Evolutionary conservation across 768 basidiomycete species (phyloP).

Genomic region (Mycena rebaudengoi): DNA sequence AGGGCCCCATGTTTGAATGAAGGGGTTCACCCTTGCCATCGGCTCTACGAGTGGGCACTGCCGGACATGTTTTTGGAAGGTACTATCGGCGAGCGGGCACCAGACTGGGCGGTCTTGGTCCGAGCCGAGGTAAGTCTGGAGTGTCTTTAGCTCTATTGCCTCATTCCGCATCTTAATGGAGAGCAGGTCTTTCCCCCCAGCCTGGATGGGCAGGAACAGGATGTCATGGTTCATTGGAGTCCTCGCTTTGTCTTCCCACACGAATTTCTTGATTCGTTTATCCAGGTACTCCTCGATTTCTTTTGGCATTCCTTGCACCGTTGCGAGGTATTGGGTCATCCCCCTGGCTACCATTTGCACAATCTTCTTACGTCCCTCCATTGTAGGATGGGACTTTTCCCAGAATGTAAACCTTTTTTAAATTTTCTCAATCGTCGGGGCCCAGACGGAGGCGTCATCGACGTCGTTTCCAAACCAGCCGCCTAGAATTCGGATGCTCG

Average conservation of each 20-base stretch:
- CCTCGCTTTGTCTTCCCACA: slow-evolving; percentile 19
- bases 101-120: slow-evolving; percentile 31
- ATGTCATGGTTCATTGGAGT: slow-evolving; percentile 15
- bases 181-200: slow-evolving; percentile 35
- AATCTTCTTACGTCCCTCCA: slow-evolving; percentile 29
- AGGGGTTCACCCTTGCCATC: slow-evolving; percentile 20
- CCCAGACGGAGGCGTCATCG: slow-evolving; percentile 21
- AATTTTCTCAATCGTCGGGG: slow-evolving; percentile 29
- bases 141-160: slow-evolving; percentile 32
- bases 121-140: slow-evolving; percentile 31
- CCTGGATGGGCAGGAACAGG: slow-evolving; percentile 7
- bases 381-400: slow-evolving; percentile 18
- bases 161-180: slow-evolving; percentile 35
- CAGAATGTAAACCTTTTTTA: slow-evolving; percentile 13
- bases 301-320: slow-evolving; percentile 41
- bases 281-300: slow-evolving; percentile 16
- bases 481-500: slow-evolving; percentile 17
- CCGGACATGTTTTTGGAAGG: slow-evolving; percentile 16
- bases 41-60: background rate
- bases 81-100: slow-evolving; percentile 36
- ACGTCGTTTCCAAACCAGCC: slow-evolving; percentile 36
- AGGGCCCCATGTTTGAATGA: slow-evolving; percentile 38
- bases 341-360: slow-evolving; percentile 28
- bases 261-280: slow-evolving; percentile 27
- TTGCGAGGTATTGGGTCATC: slow-evolving; percentile 39